Conservation (phyloP, 176 grass and related monocot genomes). For the Aechmea fasciata region DNA sequence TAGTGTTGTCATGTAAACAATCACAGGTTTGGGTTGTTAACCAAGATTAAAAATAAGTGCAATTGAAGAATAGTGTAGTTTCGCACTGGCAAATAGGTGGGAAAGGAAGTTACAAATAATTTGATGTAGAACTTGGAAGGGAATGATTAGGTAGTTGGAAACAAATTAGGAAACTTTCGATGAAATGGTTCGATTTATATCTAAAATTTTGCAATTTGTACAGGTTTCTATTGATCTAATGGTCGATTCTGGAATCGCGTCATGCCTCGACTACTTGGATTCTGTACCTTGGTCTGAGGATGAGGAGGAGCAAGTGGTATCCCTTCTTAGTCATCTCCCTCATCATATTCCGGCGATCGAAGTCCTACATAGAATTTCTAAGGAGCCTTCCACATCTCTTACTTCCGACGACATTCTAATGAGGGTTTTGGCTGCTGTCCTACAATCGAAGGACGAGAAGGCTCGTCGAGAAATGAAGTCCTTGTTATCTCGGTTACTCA, state of each 20-base stretch:
- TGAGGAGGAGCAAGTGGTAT: constrained; percentile 62
- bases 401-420: constrained; percentile 39
- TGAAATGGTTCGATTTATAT: too few species aligned
- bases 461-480: constrained; percentile 78
- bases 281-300: constrained; percentile 80
- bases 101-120: too few species aligned
- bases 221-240: too few species aligned
- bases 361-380: constrained; percentile 55
- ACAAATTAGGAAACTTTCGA: too few species aligned
- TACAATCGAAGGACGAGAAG: constrained; percentile 58
- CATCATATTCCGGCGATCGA: constrained; percentile 32
- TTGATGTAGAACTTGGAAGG: too few species aligned
- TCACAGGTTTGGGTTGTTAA: too few species aligned
- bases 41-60: background rate
- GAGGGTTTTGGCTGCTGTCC: constrained; percentile 61
- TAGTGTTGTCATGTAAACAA: too few species aligned
- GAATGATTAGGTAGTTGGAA: too few species aligned
- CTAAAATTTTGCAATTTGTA: too few species aligned
- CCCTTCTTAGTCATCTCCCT: constrained; percentile 45
- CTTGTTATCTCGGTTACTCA: constrained; percentile 66
- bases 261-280: constrained; percentile 83
- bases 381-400: constrained; percentile 31
- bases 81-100: too few species aligned
- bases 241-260: constrained; percentile 21
- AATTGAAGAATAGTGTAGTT: too few species aligned